Evolutionary conservation across 331 rosid species (phyloP), one percentile per base, ranked within the genome.

Genomic region (Pyracantha coccinea): DNA sequence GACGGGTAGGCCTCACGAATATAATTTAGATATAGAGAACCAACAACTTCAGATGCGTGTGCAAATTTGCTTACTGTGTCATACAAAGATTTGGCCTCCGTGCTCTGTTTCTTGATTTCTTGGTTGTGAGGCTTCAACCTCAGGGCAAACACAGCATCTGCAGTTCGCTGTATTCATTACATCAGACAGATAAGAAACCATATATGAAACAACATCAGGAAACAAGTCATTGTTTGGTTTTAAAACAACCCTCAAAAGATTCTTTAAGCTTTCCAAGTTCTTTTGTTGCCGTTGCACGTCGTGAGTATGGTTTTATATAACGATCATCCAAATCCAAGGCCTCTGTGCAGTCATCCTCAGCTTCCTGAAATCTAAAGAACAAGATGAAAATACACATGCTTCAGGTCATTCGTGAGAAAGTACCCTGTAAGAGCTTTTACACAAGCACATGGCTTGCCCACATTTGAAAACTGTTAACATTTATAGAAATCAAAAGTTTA

Each of bases 271-370:
- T 95, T 75, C 91, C 92, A 75, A 89, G 93, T 83, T 90, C 99
- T 83, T 90, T 95, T 78, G 96, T 89, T 41, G 97, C 92, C 32
- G 96, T 89, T 73, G 92, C 96, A 75, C 99, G 85, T 47, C 97
- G 89, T 50, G 97, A 95, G 79, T 95, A 92, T 61, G 97, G 97
- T 86, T 95, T 95, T 72, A 95, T 92, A 83, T 90, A 95, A 68
- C 91, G 96, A 71, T 92, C 99, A 82, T 95, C 99, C 44, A 95
- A 85, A 78, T 92, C 83, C 85, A 95, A 88, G 79, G 97, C 97
- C 82, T 92, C 97, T 19, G 96, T 92, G 78, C 99, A 89, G 85
- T 95, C 99, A 82, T 92, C 91, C 83, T 92, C 96, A 44, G 99
- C 97, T 79, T 89, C 93, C 77, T 77, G 86, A 83, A 83, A 92